Percentiles rank a stretch among this genome's conserved stretches.
phyloP scores from a whole-genome alignment of 208 protist species.

The Leishmania tropica region DNA sequence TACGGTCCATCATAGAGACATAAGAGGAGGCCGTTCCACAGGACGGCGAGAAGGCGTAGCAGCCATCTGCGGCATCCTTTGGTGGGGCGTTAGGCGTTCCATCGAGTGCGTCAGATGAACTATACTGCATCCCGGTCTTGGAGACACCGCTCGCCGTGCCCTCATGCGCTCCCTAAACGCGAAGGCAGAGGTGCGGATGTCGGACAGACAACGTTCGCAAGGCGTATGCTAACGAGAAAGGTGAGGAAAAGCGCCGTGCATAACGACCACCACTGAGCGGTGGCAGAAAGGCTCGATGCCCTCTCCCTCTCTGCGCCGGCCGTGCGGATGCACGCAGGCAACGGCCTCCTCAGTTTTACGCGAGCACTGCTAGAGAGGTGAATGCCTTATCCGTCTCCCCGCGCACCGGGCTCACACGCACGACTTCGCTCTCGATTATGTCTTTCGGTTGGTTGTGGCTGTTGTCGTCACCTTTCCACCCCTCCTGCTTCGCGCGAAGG shows the following conservation, averaged over 20 bases:
- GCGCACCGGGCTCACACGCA: not conserved
- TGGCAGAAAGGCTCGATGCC: not conserved
- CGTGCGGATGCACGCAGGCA: too few species aligned
- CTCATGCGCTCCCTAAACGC: not conserved
- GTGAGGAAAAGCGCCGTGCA: not conserved
- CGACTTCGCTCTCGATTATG: not conserved
- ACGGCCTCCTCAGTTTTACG: not conserved
- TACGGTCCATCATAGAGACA: slow-evolving; percentile 19
- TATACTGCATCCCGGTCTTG: not conserved
- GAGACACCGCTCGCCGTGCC: not conserved
- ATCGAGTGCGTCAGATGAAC: not conserved
- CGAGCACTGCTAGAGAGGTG: not conserved
- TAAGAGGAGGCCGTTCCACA: slow-evolving; percentile 20
- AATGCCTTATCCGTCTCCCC: not conserved
- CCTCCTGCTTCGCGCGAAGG: not conserved
- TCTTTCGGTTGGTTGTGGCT: not conserved
- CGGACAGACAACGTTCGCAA: not conserved
- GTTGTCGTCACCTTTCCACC: not conserved
- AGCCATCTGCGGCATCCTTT: slow-evolving; percentile 4
- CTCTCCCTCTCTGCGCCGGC: not conserved
- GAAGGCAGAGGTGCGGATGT: not conserved
- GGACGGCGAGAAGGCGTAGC: slow-evolving; percentile 35
- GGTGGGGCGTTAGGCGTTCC: slow-evolving; percentile 4
- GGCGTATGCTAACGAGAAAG: not conserved
- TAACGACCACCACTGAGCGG: not conserved